These are phyloP conservation scores for Trifolium dubium DNA, from an alignment of 306 rosid species.

Conservation along the genomic window DNA sequence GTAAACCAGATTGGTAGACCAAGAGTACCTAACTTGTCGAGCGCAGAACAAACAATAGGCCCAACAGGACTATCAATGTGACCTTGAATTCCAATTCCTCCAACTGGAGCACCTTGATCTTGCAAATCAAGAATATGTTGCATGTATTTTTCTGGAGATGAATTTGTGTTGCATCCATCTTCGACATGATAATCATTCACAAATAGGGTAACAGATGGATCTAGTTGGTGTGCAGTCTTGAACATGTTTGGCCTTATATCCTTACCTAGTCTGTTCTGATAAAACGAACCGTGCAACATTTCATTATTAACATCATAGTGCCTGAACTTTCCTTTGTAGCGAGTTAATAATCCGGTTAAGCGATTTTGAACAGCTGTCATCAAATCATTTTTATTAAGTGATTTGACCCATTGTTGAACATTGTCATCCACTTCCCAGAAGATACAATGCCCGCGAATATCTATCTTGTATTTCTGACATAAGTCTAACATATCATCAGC, in stretches of 20 bases:
- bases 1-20: constrained; percentile 93
- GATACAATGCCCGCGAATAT: constrained; percentile 85
- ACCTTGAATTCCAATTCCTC: constrained; percentile 91
- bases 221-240: constrained; percentile 72
- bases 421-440: constrained; percentile 85
- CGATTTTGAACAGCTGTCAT: constrained; percentile 75
- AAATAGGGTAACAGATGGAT: constrained; percentile 67
- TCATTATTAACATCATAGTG: constrained; percentile 94
- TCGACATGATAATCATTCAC: constrained; percentile 87
- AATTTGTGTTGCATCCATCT: constrained; percentile 74
- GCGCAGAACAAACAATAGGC: constrained; percentile 73
- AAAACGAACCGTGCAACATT: constrained; percentile 90
- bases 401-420: constrained; percentile 76
- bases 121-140: constrained; percentile 75
- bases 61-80: constrained; percentile 91
- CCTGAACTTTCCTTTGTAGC: constrained; percentile 81
- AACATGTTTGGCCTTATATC: constrained; percentile 83
- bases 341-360: constrained; percentile 60
- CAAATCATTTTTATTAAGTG: constrained; percentile 66
- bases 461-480: constrained; percentile 68
- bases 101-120: constrained; percentile 79
- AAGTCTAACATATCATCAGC: constrained; percentile 78
- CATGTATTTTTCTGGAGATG: constrained; percentile 79
- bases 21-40: constrained; percentile 71
- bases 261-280: constrained; percentile 73